A percentile compares a stretch with the other conserved stretches of the same genome.
These are phyloP conservation scores for Ogataea angusta DNA, from an alignment of 805 yeast species.

Conservation along the genomic window DNA sequence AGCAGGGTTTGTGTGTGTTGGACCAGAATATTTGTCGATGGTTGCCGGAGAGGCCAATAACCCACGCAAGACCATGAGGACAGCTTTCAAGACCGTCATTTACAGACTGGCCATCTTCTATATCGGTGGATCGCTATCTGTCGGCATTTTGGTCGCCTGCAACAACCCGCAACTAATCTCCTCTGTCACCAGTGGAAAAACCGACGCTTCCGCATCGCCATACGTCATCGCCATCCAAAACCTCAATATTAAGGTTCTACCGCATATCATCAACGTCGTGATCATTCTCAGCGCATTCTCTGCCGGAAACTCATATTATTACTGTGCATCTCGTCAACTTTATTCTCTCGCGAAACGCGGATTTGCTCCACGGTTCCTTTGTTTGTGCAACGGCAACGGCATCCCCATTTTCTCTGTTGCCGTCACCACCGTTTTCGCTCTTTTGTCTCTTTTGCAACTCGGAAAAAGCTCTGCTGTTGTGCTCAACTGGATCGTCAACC, in stretches of 20 bases:
- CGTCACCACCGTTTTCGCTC: constrained; percentile 54
- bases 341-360: constrained; percentile 68
- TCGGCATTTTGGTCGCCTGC: constrained; percentile 38
- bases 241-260: constrained; percentile 60
- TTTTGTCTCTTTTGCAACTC: constrained; percentile 59
- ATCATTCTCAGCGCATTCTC: constrained; percentile 70
- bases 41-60: constrained; percentile 42
- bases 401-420: constrained; percentile 62
- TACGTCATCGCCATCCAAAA: constrained; percentile 74
- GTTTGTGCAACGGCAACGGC: constrained; percentile 60
- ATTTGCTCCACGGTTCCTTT: constrained; percentile 65
- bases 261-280: constrained; percentile 72
- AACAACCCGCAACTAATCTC: constrained; percentile 33
- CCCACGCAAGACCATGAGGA: constrained; percentile 39
- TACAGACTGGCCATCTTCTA: constrained; percentile 44
- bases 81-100: constrained; percentile 41
- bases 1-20: constrained; percentile 40
- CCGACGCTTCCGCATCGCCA: constrained; percentile 76
- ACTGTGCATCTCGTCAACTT: constrained; percentile 59
- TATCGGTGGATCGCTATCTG: constrained; percentile 38
- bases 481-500: constrained; percentile 43
- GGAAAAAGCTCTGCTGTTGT: constrained; percentile 35
- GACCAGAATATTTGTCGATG: constrained; percentile 44
- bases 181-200: constrained; percentile 53
- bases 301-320: constrained; percentile 78